Conservation (phyloP, 805 yeast species). For the Yamadazyma scolyti region DNA sequence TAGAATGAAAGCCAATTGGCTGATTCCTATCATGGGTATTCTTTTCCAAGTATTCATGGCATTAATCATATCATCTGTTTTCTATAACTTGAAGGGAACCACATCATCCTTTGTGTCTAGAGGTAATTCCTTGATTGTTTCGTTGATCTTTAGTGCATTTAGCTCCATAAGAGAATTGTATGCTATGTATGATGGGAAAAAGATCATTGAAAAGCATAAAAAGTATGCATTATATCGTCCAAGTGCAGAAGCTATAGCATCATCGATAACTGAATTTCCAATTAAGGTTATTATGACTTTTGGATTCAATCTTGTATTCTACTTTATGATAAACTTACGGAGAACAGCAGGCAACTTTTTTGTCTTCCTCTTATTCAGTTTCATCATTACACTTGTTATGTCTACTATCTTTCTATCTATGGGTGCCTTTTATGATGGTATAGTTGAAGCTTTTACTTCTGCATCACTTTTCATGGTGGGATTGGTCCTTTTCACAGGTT, state of each 20-base stretch:
- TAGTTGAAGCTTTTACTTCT: constrained; percentile 38
- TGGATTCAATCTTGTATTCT: constrained; percentile 25
- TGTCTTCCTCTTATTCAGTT: constrained; percentile 29
- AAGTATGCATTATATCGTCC: constrained; percentile 70
- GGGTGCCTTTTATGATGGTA: constrained; percentile 39
- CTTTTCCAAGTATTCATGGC: constrained; percentile 22
- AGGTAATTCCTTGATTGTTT: constrained; percentile 60
- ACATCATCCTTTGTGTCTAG: constrained; percentile 58
- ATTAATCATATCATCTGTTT: constrained; percentile 57
- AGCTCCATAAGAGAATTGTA: constrained; percentile 57
- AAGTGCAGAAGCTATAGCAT: constrained; percentile 66
- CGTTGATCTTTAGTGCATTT: constrained; percentile 57
- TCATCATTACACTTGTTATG: constrained; percentile 34
- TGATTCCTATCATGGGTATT: constrained; percentile 3
- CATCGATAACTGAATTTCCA: constrained; percentile 49
- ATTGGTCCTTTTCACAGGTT: constrained; percentile 46
- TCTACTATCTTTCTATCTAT: constrained; percentile 37
- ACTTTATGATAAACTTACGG: constrained; percentile 48
- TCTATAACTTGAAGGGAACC: constrained; percentile 45
- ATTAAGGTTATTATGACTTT: constrained; percentile 49
- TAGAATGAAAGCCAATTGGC: constrained; percentile 5
- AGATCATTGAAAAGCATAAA: constrained; percentile 67
- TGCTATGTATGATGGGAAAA: constrained; percentile 54
- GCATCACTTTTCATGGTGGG: constrained; percentile 44
- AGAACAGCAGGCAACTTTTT: constrained; percentile 32